Percentiles rank a stretch among this genome's conserved stretches.
Evolutionary conservation across 1,284 basidiomycete genomes (phyloP).

Genomic region (Neonothopanus nambi): DNA sequence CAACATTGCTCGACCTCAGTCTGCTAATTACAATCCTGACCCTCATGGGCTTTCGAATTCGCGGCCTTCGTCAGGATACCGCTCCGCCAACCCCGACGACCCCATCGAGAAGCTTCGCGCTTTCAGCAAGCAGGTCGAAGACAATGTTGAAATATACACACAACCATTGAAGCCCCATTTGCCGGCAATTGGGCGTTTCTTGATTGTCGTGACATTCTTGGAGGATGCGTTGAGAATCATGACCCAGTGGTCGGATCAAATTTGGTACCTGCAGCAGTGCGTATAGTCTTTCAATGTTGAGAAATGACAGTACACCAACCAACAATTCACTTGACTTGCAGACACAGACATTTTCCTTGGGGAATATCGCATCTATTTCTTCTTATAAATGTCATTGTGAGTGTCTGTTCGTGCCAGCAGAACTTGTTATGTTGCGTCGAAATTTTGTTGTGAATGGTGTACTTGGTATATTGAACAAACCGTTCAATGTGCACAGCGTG

Average conservation of each 20-base stretch:
- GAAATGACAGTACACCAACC: constrained; percentile 2
- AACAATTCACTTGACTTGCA: constrained; percentile 33
- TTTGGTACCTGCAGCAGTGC: constrained; percentile 94
- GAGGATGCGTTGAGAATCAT: constrained; percentile 95
- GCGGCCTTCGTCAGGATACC: constrained; percentile 66
- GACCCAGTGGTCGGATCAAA: constrained; percentile 95
- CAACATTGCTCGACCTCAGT: constrained; percentile 74
- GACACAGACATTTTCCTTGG: constrained; percentile 94
- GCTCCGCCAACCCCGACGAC: constrained; percentile 78
- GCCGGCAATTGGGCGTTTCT: constrained; percentile 92
- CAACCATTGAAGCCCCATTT: constrained; percentile 95
- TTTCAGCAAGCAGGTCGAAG: constrained; percentile 83
- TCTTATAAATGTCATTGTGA: constrained; percentile 86
- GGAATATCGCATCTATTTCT: constrained; percentile 94
- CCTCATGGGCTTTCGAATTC: constrained; percentile 75
- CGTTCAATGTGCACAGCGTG: too few species aligned
- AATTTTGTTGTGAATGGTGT: too few species aligned
- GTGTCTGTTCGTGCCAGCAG: constrained; percentile 33
- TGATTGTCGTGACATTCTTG: constrained; percentile 98
- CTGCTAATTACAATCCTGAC: constrained; percentile 59
- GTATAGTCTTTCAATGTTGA: constrained; percentile 29
- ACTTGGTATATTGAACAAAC: too few species aligned
- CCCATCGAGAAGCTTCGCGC: constrained; percentile 82
- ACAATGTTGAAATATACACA: constrained; percentile 89
- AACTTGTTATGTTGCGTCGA: too few species aligned